Conservation (phyloP, 2,329 filamentous ascomycete species). For the Pseudogymnoascus sp. region DNA sequence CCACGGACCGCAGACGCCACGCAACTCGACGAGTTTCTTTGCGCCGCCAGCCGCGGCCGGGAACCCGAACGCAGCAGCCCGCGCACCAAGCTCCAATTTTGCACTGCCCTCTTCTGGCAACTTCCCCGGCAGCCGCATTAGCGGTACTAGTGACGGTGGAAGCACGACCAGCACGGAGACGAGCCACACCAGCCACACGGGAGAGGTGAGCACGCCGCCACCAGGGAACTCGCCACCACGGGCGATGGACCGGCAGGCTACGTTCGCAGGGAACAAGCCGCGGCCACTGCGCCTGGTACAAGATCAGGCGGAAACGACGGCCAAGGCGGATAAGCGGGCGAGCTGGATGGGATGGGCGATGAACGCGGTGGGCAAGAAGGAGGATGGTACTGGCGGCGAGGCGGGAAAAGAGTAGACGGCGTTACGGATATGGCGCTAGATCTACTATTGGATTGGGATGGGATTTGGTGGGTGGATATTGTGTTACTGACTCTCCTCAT, state of each 20-base stretch:
- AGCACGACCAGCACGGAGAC: slow-evolving; percentile 44
- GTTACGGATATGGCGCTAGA: slow-evolving; percentile 9
- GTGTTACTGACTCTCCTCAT: slow-evolving; percentile 7
- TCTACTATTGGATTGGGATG: neutral
- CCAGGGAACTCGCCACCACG: slow-evolving; percentile 45
- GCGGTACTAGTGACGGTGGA: slow-evolving; percentile 30
- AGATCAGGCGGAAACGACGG: slow-evolving; percentile 52
- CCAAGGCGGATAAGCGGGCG: slow-evolving; percentile 46
- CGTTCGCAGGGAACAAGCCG: slow-evolving; percentile 63
- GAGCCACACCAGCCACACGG: slow-evolving; percentile 58
- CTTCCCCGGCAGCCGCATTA: slow-evolving; percentile 55
- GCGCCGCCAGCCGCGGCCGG: slow-evolving; percentile 39
- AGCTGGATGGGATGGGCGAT: slow-evolving; percentile 57
- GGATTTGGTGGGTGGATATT: neutral
- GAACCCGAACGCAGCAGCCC: slow-evolving; percentile 44
- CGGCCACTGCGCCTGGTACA: slow-evolving; percentile 81
- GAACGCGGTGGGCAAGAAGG: slow-evolving; percentile 23
- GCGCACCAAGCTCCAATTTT: slow-evolving; percentile 42
- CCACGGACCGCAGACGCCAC: slow-evolving; percentile 42
- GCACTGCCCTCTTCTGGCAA: slow-evolving; percentile 45
- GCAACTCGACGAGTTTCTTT: slow-evolving; percentile 59
- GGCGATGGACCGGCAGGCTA: slow-evolving; percentile 43
- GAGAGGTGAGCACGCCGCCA: slow-evolving; percentile 46
- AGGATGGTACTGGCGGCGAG: slow-evolving; percentile 14
- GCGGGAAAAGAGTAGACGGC: slow-evolving; percentile 9